Conservation (phyloP, 352 stramenopile species). For the Phytopythium kandeliae region DNA sequence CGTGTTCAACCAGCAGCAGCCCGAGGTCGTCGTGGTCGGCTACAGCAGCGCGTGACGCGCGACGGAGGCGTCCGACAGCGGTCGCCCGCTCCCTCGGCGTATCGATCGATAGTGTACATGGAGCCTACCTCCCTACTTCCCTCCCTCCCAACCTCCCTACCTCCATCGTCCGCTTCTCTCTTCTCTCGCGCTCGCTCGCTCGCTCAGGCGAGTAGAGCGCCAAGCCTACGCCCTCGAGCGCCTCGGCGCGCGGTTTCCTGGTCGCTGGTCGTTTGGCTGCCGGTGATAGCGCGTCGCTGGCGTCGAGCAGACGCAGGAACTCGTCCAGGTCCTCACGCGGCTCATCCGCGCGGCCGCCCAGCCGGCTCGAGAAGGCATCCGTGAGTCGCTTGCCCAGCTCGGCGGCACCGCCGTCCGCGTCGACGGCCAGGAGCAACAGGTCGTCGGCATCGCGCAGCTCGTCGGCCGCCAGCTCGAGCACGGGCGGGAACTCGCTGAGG, state of each 20-base stretch:
- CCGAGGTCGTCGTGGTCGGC: constrained; percentile 28
- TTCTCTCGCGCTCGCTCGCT: background rate
- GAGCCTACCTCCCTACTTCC: background rate
- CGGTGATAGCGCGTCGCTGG: background rate
- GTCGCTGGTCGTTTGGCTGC: background rate
- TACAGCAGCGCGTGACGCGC: constrained; percentile 13
- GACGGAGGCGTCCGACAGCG: too few species aligned
- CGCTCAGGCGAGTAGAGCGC: background rate
- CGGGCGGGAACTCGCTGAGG: constrained; percentile 4
- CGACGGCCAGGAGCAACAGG: constrained; percentile 4
- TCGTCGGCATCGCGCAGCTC: constrained; percentile 9
- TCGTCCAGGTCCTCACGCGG: constrained; percentile 14
- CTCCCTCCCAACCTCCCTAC: background rate
- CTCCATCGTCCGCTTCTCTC: background rate
- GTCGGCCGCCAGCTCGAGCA: constrained; percentile 8
- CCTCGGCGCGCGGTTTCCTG: background rate
- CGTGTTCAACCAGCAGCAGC: constrained; percentile 14
- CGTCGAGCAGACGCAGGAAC: constrained; percentile 9
- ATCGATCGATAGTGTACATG: background rate
- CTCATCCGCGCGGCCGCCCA: background rate
- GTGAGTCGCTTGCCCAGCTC: too few species aligned
- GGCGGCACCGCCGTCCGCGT: background rate
- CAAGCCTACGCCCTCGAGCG: background rate
- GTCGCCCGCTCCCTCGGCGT: too few species aligned
- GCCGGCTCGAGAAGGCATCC: background rate